Evolutionary conservation across 1,139 yeast genomes (phyloP).

Genomic region (Zhuliangozyma parablackwelliae): DNA sequence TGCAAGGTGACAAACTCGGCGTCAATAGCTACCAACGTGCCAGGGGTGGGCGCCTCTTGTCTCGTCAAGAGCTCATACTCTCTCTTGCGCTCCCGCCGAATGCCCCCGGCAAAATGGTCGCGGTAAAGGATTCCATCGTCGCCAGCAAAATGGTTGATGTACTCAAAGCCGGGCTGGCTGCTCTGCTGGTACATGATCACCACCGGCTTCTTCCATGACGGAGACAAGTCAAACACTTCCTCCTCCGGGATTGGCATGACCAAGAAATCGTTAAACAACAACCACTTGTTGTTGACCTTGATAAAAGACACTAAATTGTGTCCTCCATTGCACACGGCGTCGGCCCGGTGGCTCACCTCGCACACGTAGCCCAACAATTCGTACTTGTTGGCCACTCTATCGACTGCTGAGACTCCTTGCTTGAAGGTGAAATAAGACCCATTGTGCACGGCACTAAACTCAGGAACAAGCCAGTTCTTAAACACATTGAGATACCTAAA

Average conservation of each 20-base stretch:
- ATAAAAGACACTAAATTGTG: constrained; percentile 59
- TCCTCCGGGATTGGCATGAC: constrained; percentile 77
- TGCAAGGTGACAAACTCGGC: constrained; percentile 90
- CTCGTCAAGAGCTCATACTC: constrained; percentile 64
- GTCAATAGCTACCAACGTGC: constrained; percentile 85
- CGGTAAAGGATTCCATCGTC: constrained; percentile 65
- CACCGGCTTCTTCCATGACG: constrained; percentile 82
- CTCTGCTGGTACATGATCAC: constrained; percentile 61
- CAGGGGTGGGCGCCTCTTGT: constrained; percentile 68
- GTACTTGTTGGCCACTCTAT: constrained; percentile 36
- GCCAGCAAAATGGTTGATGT: constrained; percentile 27
- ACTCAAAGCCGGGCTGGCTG: constrained; percentile 20
- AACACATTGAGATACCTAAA: constrained; percentile 28
- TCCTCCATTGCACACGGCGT: constrained; percentile 36
- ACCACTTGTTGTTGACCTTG: constrained; percentile 63
- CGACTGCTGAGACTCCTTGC: constrained; percentile 27
- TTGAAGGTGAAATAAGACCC: constrained; percentile 18
- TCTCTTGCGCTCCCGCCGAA: constrained; percentile 51
- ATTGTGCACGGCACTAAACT: constrained; percentile 41
- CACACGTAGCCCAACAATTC: constrained; percentile 68
- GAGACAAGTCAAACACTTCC: constrained; percentile 62
- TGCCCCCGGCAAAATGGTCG: constrained; percentile 73
- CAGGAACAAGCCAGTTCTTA: constrained; percentile 58
- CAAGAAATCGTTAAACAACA: constrained; percentile 83
- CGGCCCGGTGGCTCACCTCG: constrained; percentile 56